Evolutionary conservation across 2,329 filamentous ascomycete species (phyloP).

Genomic region (Hypomyces rosellus): DNA sequence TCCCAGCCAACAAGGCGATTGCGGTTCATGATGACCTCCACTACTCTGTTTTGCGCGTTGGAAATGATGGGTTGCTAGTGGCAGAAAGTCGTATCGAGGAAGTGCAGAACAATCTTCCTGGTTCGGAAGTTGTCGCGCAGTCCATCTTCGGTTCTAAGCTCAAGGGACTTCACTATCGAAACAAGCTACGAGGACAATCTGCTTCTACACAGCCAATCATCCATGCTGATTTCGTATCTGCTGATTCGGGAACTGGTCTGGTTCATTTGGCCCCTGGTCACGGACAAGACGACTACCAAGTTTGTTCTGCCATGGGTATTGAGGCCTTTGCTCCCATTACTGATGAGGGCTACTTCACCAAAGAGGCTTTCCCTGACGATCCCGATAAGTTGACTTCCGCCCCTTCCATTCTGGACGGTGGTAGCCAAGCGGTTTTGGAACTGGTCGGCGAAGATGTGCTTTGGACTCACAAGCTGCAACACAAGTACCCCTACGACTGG

Average conservation of each 20-base stretch:
- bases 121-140: constrained; percentile 46
- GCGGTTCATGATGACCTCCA: constrained; percentile 69
- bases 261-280: constrained; percentile 93
- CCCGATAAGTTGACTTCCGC: constrained; percentile 60
- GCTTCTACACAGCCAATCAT: constrained; percentile 63
- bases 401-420: constrained; percentile 63
- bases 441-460: constrained; percentile 63
- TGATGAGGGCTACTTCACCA: constrained; percentile 73
- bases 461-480: constrained; percentile 62
- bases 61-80: constrained; percentile 58
- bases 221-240: constrained; percentile 81
- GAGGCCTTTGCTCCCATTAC: constrained; percentile 76
- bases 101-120: constrained; percentile 44
- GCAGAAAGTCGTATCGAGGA: constrained; percentile 64
- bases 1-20: constrained; percentile 88
- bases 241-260: constrained; percentile 86
- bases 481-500: constrained; percentile 99
- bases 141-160: constrained; percentile 61
- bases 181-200: constrained; percentile 57
- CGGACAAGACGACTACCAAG: constrained; percentile 92
- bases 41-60: constrained; percentile 61
- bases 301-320: constrained; percentile 65
- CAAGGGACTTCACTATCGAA: constrained; percentile 59
- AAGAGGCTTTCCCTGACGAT: constrained; percentile 66
- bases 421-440: constrained; percentile 62